Evolutionary conservation across 257 asterid species (phyloP).

Genomic region (Solanum chiquidenum): DNA sequence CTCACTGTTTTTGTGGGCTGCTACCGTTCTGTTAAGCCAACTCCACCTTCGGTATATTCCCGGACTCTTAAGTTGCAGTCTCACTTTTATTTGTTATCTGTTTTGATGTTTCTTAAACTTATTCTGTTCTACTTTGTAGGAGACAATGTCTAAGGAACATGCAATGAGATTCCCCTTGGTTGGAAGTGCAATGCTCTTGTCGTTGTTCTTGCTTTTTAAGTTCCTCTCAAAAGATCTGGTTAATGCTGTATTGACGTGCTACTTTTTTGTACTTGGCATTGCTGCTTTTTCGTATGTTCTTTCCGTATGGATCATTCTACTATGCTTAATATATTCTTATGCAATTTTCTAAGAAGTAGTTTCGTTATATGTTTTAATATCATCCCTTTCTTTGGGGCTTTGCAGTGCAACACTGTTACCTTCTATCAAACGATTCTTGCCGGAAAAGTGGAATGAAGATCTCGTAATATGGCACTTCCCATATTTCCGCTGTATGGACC

Average conservation of each 20-base stretch:
- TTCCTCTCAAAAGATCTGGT: conserved; percentile 97
- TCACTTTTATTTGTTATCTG: not conserved
- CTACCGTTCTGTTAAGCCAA: conserved; percentile 82
- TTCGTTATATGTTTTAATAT: not conserved
- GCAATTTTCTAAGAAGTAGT: not conserved
- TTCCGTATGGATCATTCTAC: conserved; percentile 13
- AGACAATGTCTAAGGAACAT: conserved; percentile 93
- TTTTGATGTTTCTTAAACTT: not conserved
- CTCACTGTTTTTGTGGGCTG: conserved; percentile 85
- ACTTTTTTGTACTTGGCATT: conserved; percentile 86
- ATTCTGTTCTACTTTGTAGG: conserved; percentile 37
- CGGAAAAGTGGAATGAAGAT: conserved; percentile 73
- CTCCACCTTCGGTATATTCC: conserved; percentile 77
- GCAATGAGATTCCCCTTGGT: conserved; percentile 95
- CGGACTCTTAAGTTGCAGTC: not conserved
- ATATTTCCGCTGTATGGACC: conserved; percentile 46
- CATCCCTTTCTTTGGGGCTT: conserved; percentile 6
- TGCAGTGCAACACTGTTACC: conserved; percentile 88
- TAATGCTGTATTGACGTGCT: conserved; percentile 93
- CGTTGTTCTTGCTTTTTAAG: conserved; percentile 92
- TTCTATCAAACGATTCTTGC: conserved; percentile 59
- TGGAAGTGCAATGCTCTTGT: conserved; percentile 93
- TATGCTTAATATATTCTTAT: not conserved
- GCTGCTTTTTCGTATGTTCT: conserved; percentile 89
- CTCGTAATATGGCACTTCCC: conserved; percentile 63